phyloP scores from a whole-genome alignment of 2,329 filamentous ascomycete species.

The Thelonectria rubi region DNA sequence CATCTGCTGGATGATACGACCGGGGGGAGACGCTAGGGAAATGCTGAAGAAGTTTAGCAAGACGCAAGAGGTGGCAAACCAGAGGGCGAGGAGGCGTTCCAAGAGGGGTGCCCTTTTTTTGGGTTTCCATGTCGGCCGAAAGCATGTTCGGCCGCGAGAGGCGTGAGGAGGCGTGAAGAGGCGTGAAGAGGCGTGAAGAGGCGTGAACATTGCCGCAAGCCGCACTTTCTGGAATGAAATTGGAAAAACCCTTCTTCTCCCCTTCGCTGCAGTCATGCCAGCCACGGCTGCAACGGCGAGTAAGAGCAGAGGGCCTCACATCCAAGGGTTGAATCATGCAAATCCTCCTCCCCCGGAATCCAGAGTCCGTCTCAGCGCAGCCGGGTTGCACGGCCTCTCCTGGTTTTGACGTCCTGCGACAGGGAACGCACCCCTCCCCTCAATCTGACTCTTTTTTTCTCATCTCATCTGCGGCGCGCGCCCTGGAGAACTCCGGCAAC shows the following conservation, averaged over 20 bases:
- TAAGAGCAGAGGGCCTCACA: background rate
- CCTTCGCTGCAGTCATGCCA: background rate
- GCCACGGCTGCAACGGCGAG: background rate
- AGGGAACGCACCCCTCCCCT: too few species aligned
- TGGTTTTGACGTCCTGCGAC: too few species aligned
- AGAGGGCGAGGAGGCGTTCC: background rate
- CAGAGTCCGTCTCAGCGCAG: background rate
- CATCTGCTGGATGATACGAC: constrained; percentile 17
- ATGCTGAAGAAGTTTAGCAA: constrained; percentile 14
- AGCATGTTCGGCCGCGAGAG: background rate
- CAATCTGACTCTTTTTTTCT: constrained; percentile 12
- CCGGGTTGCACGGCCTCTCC: too few species aligned
- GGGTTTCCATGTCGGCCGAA: background rate
- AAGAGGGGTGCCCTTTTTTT: too few species aligned
- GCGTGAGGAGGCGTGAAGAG: background rate
- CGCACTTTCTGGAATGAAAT: constrained; percentile 10
- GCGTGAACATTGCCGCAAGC: background rate
- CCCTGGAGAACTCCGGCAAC: constrained; percentile 11
- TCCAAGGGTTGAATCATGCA: background rate
- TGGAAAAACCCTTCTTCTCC: too few species aligned
- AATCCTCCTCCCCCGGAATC: background rate
- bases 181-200: background rate
- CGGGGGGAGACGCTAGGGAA: constrained; percentile 10
- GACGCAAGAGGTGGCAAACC: constrained; percentile 6
- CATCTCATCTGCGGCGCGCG: too few species aligned